Evolutionary conservation across 2,329 filamentous ascomycete genomes (phyloP), one percentile per base, ranked within the genome.

Genomic region (Fusarium tupiense): DNA sequence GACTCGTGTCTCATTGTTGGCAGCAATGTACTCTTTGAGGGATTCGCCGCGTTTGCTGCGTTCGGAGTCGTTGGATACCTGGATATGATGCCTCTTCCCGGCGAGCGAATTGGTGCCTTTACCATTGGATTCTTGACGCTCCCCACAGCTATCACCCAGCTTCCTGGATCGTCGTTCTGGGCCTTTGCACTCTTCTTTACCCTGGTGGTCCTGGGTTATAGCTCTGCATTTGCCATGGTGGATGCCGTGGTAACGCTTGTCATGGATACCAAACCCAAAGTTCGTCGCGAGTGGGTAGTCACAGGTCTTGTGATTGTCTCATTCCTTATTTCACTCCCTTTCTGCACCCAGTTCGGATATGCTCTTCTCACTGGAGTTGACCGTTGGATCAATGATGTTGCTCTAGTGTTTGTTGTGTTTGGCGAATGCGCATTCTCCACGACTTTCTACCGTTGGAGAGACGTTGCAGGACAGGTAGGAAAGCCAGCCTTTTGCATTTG

Each of bases 141-240:
- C 2, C 89, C 89, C 0, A 86, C 86, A 31, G 89, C 88, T 7
- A 85, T 90, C 3, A 79, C 87, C 1, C 84, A 89, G 65, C 89
- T 90, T 85, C 88, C 88, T 0, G 88, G 84, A 0, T 82, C 88
- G 6, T 89, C 89, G 47, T 89, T 88, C 70, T 90, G 88, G 88
- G 87, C 88, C 1, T 81, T 90, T n/a, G 80, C 88, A 1, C 80
- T 90, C 4, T 90, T 91, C 78, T 88, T 90, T 67, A 90, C 88
- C 0, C 83, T 90, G 12, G 85, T 90, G 67, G 86, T 90, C 2
- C 84, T 90, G 1, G 88, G 89, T 0, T 89, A 89, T 75, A 88
- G 86, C 66, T 90, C 88, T 0, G 87, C 88, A 2, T 90, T 90
- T 67, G 88, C 88, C 54, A 89, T 90, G 87, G 80, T 90, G 11